Base-by-base conservation (phyloP, 2,329 filamentous ascomycete species). In the Fusarium sp. region DNA sequence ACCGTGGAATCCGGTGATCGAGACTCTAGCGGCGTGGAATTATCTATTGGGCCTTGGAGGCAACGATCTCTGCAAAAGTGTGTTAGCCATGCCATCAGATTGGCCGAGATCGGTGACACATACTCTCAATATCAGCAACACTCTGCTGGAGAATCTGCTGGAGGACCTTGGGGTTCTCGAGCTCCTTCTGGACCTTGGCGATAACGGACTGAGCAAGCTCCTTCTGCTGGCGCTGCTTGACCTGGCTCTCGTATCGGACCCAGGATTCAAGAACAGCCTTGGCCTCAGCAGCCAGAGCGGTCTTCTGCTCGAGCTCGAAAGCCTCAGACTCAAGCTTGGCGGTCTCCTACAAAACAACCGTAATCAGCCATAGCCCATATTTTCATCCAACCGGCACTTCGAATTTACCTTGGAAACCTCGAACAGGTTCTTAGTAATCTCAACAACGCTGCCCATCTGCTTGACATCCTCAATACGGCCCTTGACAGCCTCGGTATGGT, bases 121-220 rank as follows among this genome's bases (percentile, higher is more conserved):
- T 87, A 98, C 94, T 95, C 91, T 99, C 96, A 80, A 99, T 91
- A 83, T 99, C 96, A 72, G 92, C 85, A 79, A 99, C 89, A 83
- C 94, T 97, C 89, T 99, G 96, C 86, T 96, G 92, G 77, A 99
- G 90, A 79, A 99, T 98, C 87, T 98, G 94, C 88, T 98, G 94
- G 78, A 99, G 91, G 74, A 91, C 88, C 90, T 94, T 98, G 82
- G 97, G 96, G 89, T 92, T 98, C 89, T 98, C 93, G 64, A 99
- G 90, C 88, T 98, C 95, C 90, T 98, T 98, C 84, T 93, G 91
- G 81, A 98, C 96, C 90, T 98, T 99, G 87, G 92, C 90, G 79
- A 99, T 98, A 83, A 99, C 87, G 82, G 86, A 90, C 81, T 97
- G 91, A 72, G 96, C 94, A 74, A 99, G 90, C 88, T 99, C 96